These are phyloP conservation scores for Hypomontagnella monticulosa DNA, from an alignment of 495 filamentous ascomycete species.

Conservation along the genomic window DNA sequence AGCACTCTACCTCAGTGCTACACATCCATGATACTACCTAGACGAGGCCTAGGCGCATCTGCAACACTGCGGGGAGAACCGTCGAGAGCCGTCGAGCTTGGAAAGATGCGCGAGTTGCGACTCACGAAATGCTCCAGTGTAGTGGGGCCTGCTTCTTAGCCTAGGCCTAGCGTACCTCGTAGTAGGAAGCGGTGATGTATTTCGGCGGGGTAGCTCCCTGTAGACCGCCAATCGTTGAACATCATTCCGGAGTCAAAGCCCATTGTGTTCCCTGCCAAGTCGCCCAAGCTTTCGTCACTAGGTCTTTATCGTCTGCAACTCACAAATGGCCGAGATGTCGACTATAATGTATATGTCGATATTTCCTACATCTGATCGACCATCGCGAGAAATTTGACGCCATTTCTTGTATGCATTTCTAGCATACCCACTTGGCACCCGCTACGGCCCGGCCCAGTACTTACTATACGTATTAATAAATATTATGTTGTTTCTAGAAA, in stretches of 20 bases:
- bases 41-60: neutral
- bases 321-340: conserved; percentile 18
- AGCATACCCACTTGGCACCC: conserved; percentile 18
- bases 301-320: no score
- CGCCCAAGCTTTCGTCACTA: no score
- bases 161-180: neutral
- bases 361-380: conserved; percentile 6
- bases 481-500: conserved; percentile 6
- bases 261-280: conserved; percentile 14
- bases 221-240: conserved; percentile 29
- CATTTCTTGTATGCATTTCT: conserved; percentile 1
- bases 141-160: neutral
- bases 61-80: neutral
- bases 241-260: conserved; percentile 25
- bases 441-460: conserved; percentile 32
- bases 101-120: neutral
- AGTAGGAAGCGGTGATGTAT: conserved; percentile 15
- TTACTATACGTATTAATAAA: no score
- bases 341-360: neutral
- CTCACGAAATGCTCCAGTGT: neutral
- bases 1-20: no score
- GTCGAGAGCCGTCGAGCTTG: neutral
- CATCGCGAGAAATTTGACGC: conserved; percentile 16
- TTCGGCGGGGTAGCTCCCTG: conserved; percentile 26
- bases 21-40: no score